Percentiles rank a stretch among this genome's conserved stretches.
Conservation (phyloP, 2,329 filamentous ascomycete species). For the Colletotrichum trifolii region DNA sequence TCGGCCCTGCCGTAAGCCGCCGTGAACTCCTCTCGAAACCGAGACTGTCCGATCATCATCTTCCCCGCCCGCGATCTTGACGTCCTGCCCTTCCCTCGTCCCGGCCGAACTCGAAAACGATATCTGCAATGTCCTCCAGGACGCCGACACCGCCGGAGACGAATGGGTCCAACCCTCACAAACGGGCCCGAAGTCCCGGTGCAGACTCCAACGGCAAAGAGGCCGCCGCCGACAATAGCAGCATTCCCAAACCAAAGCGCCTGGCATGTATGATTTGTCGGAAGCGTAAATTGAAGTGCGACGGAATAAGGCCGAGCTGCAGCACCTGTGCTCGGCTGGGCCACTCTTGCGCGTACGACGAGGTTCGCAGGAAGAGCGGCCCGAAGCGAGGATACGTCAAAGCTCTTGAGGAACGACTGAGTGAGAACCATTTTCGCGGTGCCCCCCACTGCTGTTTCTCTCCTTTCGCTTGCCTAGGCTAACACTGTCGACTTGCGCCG, state of each 20-base stretch:
- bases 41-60: not conserved
- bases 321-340: constrained; percentile 88
- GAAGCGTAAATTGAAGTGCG: constrained; percentile 91
- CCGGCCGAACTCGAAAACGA: not conserved
- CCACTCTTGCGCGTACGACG: constrained; percentile 90
- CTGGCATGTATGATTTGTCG: constrained; percentile 95
- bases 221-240: constrained; percentile 61
- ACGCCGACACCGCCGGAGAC: constrained; percentile 38
- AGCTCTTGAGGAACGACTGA: constrained; percentile 89
- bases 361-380: constrained; percentile 92
- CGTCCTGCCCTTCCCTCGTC: not conserved
- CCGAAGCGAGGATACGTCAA: constrained; percentile 96
- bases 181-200: constrained; percentile 39
- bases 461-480: constrained; percentile 9
- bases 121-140: constrained; percentile 34
- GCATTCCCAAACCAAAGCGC: constrained; percentile 84
- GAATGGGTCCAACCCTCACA: constrained; percentile 33
- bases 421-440: constrained; percentile 61
- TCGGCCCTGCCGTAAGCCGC: not conserved
- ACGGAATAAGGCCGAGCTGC: constrained; percentile 85
- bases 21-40: too few relatives aligned
- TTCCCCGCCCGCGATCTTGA: not conserved
- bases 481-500: constrained; percentile 16
- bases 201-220: constrained; percentile 53
- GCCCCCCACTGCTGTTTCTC: not conserved